Evolutionary conservation across 192 early-diverging fungal genomes (phyloP).

Genomic region (Lobosporangium transversale): DNA sequence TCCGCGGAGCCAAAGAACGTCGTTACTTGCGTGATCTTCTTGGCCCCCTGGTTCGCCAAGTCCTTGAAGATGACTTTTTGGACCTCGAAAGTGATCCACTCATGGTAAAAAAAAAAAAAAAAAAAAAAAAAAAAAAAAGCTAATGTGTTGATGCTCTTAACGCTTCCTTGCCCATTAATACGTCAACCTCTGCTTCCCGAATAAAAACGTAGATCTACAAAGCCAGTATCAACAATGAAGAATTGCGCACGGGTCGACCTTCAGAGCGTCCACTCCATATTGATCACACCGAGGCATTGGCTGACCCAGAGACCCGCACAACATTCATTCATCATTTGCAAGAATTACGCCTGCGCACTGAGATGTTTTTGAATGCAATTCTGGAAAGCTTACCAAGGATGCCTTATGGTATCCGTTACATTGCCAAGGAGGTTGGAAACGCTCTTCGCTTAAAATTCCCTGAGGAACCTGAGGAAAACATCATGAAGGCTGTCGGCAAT

Average conservation of each 20-base stretch:
- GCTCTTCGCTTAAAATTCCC: conserved; percentile 87
- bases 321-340: conserved; percentile 75
- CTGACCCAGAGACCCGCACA: conserved; percentile 80
- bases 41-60: conserved; percentile 80
- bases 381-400: conserved; percentile 80
- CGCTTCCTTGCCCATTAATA: neutral
- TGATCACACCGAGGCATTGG: conserved; percentile 80
- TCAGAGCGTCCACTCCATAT: conserved; percentile 80
- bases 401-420: conserved; percentile 96
- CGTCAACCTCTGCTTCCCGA: too few species aligned
- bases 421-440: conserved; percentile 89
- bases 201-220: conserved; percentile 83
- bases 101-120: too few species aligned
- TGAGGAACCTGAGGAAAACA: conserved; percentile 77
- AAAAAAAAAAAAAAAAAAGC: too few species aligned
- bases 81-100: conserved; percentile 94
- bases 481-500: conserved; percentile 92
- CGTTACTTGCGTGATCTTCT: conserved; percentile 89
- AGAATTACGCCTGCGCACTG: conserved; percentile 83
- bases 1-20: conserved; percentile 94
- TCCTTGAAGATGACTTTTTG: conserved; percentile 79
- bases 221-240: conserved; percentile 88
- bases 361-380: conserved; percentile 87
- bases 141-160: neutral
- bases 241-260: conserved; percentile 86